A percentile compares a stretch with the other conserved stretches of the same genome.
phyloP scores from a whole-genome alignment of 2,329 filamentous ascomycete genomes.

The Dothistroma pini region DNA sequence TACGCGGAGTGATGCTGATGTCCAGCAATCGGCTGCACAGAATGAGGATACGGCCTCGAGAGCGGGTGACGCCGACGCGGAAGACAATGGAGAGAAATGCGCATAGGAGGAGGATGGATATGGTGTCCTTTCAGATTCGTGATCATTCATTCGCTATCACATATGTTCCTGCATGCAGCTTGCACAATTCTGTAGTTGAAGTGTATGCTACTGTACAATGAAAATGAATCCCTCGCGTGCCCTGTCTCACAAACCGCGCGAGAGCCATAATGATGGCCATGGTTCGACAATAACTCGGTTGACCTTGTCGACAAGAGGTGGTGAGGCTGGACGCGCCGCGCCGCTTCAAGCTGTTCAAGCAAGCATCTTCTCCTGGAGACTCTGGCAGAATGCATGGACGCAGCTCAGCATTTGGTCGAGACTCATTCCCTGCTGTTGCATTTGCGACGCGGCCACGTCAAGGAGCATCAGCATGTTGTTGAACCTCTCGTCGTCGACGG shows the following conservation, averaged over 20 bases:
- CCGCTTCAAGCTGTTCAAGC: background rate
- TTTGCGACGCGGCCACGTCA: background rate
- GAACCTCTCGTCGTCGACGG: background rate
- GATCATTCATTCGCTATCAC: background rate
- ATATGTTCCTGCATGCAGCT: background rate
- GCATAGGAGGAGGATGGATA: background rate
- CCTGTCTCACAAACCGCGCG: background rate
- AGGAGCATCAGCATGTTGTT: background rate
- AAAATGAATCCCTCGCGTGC: background rate
- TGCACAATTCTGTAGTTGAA: background rate
- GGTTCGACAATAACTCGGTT: background rate
- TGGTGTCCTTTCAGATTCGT: background rate
- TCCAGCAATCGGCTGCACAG: background rate
- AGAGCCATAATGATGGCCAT: background rate
- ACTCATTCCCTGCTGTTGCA: background rate
- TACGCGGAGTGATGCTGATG: too few relatives aligned
- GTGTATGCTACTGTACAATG: background rate
- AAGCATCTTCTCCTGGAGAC: background rate
- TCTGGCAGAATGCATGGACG: background rate
- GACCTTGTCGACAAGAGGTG: background rate
- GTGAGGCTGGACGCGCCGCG: background rate
- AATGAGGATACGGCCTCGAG: background rate
- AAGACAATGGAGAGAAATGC: background rate
- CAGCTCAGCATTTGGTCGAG: background rate
- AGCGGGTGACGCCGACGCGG: background rate